Base-by-base conservation (phyloP, 2,329 filamentous ascomycete genomes). In the Beauveria rudraprayagi region DNA sequence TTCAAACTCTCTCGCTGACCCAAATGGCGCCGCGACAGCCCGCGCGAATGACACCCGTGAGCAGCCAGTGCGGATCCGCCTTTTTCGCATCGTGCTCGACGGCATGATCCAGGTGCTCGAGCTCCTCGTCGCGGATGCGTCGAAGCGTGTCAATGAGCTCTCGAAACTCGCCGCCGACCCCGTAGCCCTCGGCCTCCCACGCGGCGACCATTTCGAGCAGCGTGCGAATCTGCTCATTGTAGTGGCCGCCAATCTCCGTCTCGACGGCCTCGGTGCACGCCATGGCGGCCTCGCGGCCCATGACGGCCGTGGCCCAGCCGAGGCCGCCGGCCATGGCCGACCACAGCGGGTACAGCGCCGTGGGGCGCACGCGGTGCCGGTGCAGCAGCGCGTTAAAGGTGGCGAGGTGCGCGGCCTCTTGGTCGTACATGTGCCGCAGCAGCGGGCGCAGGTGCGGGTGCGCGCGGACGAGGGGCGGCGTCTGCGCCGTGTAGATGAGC, bases 371-470 rank as follows among this genome's bases (percentile, higher is more conserved):
- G 61, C 92, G 91, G 74, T 97, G 94, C 69, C 87, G 89, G 19
- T 89, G 86, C 5, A 97, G 79, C 28, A 97, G 82, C 3, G 79
- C 69, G 74, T 96, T 96, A 82, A 97, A 99, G 41, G 87, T 94
- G 4, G 78, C 75, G 67, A 97, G 86, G 75, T 99, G 94, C 9
- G 86, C 88, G 14, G 85, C 91, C 79, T 99, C 94, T 73, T 99
- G 94, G 69, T 94, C 91, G 79, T 96, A 92, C 94, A 99, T 99
- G 81, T 97, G 94, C 68, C 87, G 85, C 91, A 99, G 96, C 37
- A 97, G 78, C 0, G 91, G 89, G 7, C 91, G 88, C 19, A 99
- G 86, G 71, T 96, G 90, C 1, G 94, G 93, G 72, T 97, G 88
- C 5, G 88, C 84, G 66, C 84, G 83, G 61, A 91, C 80, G 57